Percentiles rank a stretch among this genome's conserved stretches.
Evolutionary conservation across 2,329 filamentous ascomycete genomes (phyloP).

Genomic region (Lachnellula occidentalis): DNA sequence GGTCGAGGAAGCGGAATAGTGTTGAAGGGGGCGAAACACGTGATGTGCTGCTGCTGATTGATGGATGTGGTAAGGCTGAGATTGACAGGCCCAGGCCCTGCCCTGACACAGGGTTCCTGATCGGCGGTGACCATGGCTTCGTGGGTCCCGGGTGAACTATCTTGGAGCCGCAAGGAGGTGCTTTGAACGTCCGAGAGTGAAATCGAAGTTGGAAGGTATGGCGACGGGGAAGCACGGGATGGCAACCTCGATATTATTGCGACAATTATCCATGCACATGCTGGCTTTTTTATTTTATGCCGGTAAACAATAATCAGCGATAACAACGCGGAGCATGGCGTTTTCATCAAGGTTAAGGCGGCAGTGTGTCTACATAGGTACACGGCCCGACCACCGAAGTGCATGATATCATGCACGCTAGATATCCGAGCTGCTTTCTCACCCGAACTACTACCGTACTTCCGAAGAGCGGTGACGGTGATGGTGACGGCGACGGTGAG

Average conservation of each 20-base stretch:
- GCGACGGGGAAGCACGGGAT: not conserved
- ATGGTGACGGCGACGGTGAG: too few relatives aligned
- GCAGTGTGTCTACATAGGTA: not conserved
- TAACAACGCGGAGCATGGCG: constrained; percentile 4
- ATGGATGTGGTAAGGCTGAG: not conserved
- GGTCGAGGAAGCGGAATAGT: constrained; percentile 20
- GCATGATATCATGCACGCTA: too few relatives aligned
- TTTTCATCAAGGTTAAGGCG: not conserved
- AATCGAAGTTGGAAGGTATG: not conserved
- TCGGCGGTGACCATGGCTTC: not conserved
- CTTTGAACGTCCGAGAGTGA: not conserved
- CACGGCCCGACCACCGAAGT: not conserved
- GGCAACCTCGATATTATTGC: constrained; percentile 18
- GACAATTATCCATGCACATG: constrained; percentile 21
- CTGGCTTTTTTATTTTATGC: constrained; percentile 2
- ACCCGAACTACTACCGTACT: too few relatives aligned
- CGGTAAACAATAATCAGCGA: constrained; percentile 20
- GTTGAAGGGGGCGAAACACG: not conserved
- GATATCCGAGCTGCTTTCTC: too few relatives aligned
- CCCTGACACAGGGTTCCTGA: not conserved
- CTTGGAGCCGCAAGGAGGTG: not conserved
- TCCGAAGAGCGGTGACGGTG: too few relatives aligned
- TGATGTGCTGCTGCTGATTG: not conserved
- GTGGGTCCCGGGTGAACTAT: not conserved
- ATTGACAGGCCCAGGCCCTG: not conserved